Base-by-base conservation (phyloP, 768 basidiomycete genomes). In the Suillus clintonianus region DNA sequence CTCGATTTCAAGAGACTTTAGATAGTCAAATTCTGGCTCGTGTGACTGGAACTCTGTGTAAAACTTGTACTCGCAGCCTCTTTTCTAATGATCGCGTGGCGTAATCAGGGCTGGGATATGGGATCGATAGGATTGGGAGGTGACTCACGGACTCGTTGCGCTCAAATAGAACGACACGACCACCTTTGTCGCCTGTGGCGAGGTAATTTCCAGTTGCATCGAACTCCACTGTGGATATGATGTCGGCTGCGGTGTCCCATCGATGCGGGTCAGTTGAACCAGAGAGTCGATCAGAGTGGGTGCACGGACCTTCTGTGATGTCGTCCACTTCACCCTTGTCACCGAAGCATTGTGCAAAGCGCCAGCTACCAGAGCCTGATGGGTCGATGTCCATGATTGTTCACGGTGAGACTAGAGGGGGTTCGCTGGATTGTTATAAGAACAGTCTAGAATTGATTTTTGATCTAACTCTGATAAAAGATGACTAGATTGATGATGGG, bases 21-120 rank as follows among this genome's bases (percentile, higher is more conserved):
- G 89, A 78, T 99, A 99, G 82, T 99, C 97, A 78, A 99, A 99
- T 78, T 99, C 97, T 61, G 97, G 97, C 77, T 99, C 97, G 77
- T 99, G 97, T 53, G 94, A 96, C 84, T 99, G 97, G 76, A 99
- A 97, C 80, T 99, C 97, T 59, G 97, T 99, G 78, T 99, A 99
- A 80, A 99, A 99, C 79, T 98, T 99, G 88, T 99, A 99, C 82
- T 99, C 97, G 82, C 97, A 99, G 68, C 95, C 95, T 77, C 97
- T 98, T 92, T 99, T 99, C 95, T 97, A 74, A 66, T 60, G 69
- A 75, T 77, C 77, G 72, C 61, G 72, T 65, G 65, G 65, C 56
- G 17, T 62, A 66, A 82, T 79, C 75, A 78, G 76, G 64, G 62
- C 60, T 42, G 67, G 61, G 6, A 59, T 59, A 37, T 58, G 22